Conservation (phyloP, 257 asterid genomes). For the Fraxinus anomala region DNA sequence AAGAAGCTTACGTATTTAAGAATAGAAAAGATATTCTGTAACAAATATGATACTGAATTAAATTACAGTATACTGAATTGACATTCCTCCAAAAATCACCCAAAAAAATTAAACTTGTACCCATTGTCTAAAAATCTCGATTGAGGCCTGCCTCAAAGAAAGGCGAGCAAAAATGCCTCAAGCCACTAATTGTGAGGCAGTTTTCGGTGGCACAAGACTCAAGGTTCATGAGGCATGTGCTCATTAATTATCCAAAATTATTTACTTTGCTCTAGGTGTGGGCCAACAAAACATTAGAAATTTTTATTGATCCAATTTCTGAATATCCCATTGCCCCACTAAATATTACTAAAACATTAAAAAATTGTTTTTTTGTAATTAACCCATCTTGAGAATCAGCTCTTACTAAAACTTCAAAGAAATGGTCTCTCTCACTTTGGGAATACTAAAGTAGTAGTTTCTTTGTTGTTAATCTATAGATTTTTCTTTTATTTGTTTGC, state of each 20-base stretch:
- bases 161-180: background rate
- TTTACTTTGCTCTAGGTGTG: background rate
- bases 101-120: background rate
- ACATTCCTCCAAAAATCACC: background rate
- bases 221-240: background rate
- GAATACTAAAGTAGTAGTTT: background rate
- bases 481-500: no score
- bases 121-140: background rate
- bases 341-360: background rate
- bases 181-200: background rate
- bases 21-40: background rate
- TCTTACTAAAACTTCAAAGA: background rate
- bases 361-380: background rate
- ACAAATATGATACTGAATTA: background rate
- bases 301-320: background rate
- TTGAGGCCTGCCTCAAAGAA: background rate
- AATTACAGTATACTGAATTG: background rate
- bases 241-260: background rate
- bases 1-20: conserved; percentile 17
- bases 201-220: background rate
- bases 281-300: background rate
- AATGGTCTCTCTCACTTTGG: background rate
- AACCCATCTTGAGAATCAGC: background rate
- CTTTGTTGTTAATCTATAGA: background rate
- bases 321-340: background rate